Evolutionary conservation across 208 protist species (phyloP), one percentile per base, ranked within the genome.

Genomic region (Trypanosoma mega): DNA sequence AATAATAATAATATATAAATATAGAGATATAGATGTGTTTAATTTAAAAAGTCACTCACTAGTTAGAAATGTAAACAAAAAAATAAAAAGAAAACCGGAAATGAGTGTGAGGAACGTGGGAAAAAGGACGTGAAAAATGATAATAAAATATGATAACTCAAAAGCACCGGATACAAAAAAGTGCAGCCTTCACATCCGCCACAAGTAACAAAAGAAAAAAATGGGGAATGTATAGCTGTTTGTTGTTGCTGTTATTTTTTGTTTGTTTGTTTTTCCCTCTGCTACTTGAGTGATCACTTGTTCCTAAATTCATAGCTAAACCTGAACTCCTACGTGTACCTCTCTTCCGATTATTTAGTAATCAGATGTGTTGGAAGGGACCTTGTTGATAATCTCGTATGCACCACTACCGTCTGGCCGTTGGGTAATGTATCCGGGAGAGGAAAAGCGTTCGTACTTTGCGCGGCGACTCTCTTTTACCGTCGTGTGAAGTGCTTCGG

Each of bases 401-500:
- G 48, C 79, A 31, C 90, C 90, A 3, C 76, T 58, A 20, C 74
- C 60, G 66, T 96, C 90, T 47, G 71, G 55, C 55, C 77, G 80
- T 37, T 83, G 46, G 2, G 85, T 52, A 27, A 77, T 39, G 59
- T 93, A 96, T 61, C 85, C 82, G 29, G 90, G 84, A 21, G 52
- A 57, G 31, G 86, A 93, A 60, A 74, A 96, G 20, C 76, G 76
- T 44, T 54, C 55, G 67, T 93, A 92, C 66, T 91, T 93, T 24
- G 52, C 68, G 33, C 70, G 68, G 20, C 53, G 49, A 63, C 78
- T 82, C 7, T 87, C 80, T 50, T 80, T 93, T 12, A 85, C 64
- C 6, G 82, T 52, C 74, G 80, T 89, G 74, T 94, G 90, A 33
- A 96, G 75, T 9, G 90, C 71, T 63, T 93, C 85, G 5, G 86